Evolutionary conservation across 139 green algal species (phyloP).

Genomic region (Pycnococcus provasolii): DNA sequence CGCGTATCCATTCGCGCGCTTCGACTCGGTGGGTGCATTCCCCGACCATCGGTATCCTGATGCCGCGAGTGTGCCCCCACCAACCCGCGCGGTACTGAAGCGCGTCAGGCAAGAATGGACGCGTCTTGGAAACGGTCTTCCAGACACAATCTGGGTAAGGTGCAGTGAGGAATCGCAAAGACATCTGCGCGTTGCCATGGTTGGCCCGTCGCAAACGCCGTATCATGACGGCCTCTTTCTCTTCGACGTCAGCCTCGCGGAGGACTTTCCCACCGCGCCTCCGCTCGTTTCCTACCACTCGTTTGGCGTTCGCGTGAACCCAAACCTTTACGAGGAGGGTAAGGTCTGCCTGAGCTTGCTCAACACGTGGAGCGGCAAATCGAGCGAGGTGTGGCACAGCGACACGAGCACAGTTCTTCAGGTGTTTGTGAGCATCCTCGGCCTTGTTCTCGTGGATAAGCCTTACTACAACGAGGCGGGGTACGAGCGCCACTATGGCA

Average conservation of each 20-base stretch:
- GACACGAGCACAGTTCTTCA: slow-evolving; percentile 48
- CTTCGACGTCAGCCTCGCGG: slow-evolving; percentile 44
- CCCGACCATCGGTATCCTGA: too few species aligned
- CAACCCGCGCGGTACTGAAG: too few species aligned
- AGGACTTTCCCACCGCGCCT: slow-evolving; percentile 35
- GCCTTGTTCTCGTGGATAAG: slow-evolving; percentile 67
- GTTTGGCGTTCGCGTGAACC: slow-evolving; percentile 45
- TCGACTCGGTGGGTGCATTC: too few species aligned
- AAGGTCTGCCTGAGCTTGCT: slow-evolving; percentile 77
- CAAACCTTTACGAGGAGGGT: slow-evolving; percentile 62
- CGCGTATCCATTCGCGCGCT: too few species aligned
- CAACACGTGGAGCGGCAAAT: slow-evolving; percentile 62
- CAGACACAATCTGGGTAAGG: slow-evolving; percentile 33
- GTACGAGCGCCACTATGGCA: slow-evolving; percentile 11
- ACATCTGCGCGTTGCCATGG: slow-evolving; percentile 35
- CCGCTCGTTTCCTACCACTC: slow-evolving; percentile 40
- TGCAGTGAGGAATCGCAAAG: slow-evolving; percentile 38
- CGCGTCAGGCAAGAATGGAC: too few species aligned
- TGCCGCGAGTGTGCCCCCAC: too few species aligned
- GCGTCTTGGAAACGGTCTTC: neutral
- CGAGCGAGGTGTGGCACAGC: slow-evolving; percentile 59
- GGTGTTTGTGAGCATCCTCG: slow-evolving; percentile 78
- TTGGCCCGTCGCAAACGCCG: slow-evolving; percentile 37
- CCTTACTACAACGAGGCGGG: slow-evolving; percentile 72
- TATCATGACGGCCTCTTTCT: slow-evolving; percentile 47